Percentiles rank a stretch among this genome's conserved stretches.
phyloP scores from a whole-genome alignment of 2,329 filamentous ascomycete species.

The Coniella lustricola region DNA sequence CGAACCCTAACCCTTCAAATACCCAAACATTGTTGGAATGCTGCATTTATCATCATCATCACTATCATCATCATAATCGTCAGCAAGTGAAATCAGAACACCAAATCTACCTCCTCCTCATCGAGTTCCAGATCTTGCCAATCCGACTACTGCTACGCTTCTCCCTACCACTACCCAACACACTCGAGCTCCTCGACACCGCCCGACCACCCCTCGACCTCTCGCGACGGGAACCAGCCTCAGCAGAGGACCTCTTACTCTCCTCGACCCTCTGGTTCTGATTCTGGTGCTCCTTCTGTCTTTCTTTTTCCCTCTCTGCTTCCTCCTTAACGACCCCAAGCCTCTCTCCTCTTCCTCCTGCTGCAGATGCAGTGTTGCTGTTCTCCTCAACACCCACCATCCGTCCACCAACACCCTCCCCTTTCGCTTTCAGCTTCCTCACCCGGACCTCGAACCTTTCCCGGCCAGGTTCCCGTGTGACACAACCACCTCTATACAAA shows the following conservation, averaged over 20 bases:
- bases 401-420: constrained; percentile 2
- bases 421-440: constrained; percentile 6
- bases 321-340: constrained; percentile 7
- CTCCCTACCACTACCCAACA: background rate
- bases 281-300: no score
- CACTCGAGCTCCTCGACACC: constrained; percentile 8
- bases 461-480: constrained; percentile 7
- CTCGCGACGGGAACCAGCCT: background rate
- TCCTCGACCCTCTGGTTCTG: background rate
- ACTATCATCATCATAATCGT: no score
- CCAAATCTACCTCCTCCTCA: background rate
- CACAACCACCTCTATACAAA: constrained; percentile 11
- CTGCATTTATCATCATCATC: no score
- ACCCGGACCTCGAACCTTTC: constrained; percentile 14
- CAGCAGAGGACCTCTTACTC: background rate
- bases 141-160: constrained; percentile 5
- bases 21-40: no score
- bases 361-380: no score
- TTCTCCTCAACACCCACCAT: background rate
- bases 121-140: constrained; percentile 3
- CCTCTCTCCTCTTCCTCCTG: background rate
- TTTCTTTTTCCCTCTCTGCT: background rate
- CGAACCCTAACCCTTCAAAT: background rate
- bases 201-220: background rate
- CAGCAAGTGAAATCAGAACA: no score